A percentile compares a stretch with the other conserved stretches of the same genome.
These are phyloP conservation scores for Xylaria sp. DNA, from an alignment of 2,329 filamentous ascomycete genomes.

Conservation along the genomic window DNA sequence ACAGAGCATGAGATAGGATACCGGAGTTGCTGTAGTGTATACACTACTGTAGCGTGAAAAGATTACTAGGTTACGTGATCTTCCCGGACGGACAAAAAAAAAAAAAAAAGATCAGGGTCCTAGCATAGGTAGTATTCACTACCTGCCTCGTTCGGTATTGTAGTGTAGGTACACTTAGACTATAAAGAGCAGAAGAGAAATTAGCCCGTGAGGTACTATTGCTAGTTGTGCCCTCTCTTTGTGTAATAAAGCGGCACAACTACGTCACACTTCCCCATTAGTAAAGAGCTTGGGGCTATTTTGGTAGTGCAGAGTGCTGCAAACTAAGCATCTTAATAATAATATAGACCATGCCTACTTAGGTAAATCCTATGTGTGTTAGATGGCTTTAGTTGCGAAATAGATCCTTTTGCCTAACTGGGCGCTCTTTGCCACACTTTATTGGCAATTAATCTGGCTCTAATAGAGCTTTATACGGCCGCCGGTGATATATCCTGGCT, in stretches of 20 bases:
- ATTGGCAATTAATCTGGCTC: not conserved
- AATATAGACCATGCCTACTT: slow-evolving; percentile 5
- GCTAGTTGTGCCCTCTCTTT: slow-evolving; percentile 34
- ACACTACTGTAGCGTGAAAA: slow-evolving; percentile 1
- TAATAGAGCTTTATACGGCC: not conserved
- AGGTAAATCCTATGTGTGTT: not conserved
- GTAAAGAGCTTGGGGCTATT: slow-evolving; percentile 34
- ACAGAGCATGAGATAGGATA: too few species aligned
- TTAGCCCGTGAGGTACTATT: slow-evolving; percentile 28
- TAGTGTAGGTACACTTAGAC: slow-evolving; percentile 17
- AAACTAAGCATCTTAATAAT: not conserved
- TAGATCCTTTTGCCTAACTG: not conserved
- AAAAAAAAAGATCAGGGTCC: slow-evolving; percentile 25
- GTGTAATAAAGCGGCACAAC: slow-evolving; percentile 34
- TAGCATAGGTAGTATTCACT: slow-evolving; percentile 23
- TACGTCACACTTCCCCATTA: slow-evolving; percentile 35
- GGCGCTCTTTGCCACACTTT: not conserved
- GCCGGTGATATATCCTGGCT: not conserved
- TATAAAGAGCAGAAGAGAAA: slow-evolving; percentile 24
- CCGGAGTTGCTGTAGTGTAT: too few species aligned
- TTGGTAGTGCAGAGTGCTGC: slow-evolving; percentile 1
- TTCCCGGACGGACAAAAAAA: not conserved
- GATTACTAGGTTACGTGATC: not conserved
- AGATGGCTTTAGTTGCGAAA: not conserved
- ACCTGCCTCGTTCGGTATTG: slow-evolving; percentile 35